Evolutionary conservation across 805 yeast species (phyloP), one percentile per base, ranked within the genome.

Genomic region (Ogataea kodamae): DNA sequence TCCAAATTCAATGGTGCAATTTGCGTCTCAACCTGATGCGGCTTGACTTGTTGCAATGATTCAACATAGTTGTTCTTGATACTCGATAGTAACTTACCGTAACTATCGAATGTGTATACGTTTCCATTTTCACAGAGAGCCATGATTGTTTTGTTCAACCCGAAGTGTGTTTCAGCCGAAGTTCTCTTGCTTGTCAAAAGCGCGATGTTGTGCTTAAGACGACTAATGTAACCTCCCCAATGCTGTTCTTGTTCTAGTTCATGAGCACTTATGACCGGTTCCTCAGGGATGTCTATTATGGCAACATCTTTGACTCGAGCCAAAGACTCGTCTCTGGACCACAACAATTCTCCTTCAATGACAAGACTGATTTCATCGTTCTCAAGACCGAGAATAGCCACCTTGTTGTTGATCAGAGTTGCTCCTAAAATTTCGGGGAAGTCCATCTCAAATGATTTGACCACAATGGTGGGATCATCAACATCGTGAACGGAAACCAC

Each of bases 241-340:
- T 40, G 40, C 23, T 59, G 58, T 38, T 65, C 70, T n/a, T 40
- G 33, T 5, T 42, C 25, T 7, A 60, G 28, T 12, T 64, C 65
- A 20, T 55, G 57, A 2, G 41, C 41, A 0, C 56, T 42, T 3
- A 54, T 28, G 3, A 49, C 37, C 6, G 46, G 27, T 19, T 44
- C 29, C 38, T 59, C 35, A 19, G 39, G 11, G 12, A 47, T 30
- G 33, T 57, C 62, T 16, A 61, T 41, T 13, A 65, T 43, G 5
- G 53, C 37, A 17, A 59, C 56, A n/a, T 66, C 67, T 5, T 49
- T 46, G 3, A 69, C 56, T 18, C 61, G 45, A 4, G 66, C 52
- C 4, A 68, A 37, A 0, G 73, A 64, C 43, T 64, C 70, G 48
- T 73, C 76, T 39, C 64, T 60, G 2, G 34, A 17, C 79, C 79